phyloP scores from a whole-genome alignment of 2,329 filamentous ascomycete genomes.

The Penicillium fuscoglaucum region DNA sequence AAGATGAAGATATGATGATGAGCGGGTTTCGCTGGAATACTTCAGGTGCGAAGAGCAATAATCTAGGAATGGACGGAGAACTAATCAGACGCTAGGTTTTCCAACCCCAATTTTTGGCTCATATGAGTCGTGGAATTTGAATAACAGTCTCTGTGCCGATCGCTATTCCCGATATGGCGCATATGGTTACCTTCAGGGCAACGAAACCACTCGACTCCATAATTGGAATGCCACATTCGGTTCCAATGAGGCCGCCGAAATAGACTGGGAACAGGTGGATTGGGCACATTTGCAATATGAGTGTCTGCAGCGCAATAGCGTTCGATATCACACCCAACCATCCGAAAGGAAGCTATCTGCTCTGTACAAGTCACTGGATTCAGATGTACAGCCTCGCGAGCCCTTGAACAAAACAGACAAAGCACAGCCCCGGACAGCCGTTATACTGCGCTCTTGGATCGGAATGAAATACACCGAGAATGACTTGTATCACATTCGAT shows the following conservation, averaged over 20 bases:
- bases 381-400: background rate
- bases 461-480: slow-evolving; percentile 79
- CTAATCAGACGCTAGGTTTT: slow-evolving; percentile 9
- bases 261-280: slow-evolving; percentile 61
- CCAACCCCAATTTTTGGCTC: slow-evolving; percentile 16
- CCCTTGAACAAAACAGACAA: background rate
- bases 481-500: slow-evolving; percentile 76
- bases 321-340: slow-evolving; percentile 38
- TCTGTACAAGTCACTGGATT: slow-evolving; percentile 8
- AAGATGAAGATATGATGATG: slow-evolving; percentile 12
- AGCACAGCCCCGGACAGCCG: slow-evolving; percentile 61
- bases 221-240: background rate
- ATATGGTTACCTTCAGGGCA: slow-evolving; percentile 10
- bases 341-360: background rate
- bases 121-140: slow-evolving; percentile 15
- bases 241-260: slow-evolving; percentile 18
- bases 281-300: slow-evolving; percentile 70
- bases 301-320: slow-evolving; percentile 65
- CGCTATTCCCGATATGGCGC: slow-evolving; percentile 15
- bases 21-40: slow-evolving; percentile 11
- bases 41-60: slow-evolving; percentile 4
- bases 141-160: slow-evolving; percentile 11
- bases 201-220: background rate
- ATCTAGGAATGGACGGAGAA: background rate
- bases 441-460: slow-evolving; percentile 80